phyloP scores from a whole-genome alignment of 2,329 filamentous ascomycete species.

The Claviceps pusilla region DNA sequence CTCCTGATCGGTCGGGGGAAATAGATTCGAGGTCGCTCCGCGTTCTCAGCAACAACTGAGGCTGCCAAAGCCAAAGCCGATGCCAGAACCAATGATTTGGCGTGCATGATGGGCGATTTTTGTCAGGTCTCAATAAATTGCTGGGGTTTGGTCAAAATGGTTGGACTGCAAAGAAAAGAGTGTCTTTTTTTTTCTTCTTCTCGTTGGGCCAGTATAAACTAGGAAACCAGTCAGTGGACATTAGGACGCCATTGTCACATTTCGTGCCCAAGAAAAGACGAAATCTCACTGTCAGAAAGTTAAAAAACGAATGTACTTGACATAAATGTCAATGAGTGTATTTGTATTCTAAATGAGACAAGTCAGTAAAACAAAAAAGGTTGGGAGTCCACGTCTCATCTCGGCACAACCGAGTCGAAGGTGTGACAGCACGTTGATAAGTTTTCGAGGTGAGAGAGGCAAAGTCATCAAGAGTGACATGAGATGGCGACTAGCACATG shows the following conservation, averaged over 20 bases:
- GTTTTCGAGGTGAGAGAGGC: background rate
- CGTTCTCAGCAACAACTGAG: conserved; percentile 26
- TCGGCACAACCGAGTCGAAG: background rate
- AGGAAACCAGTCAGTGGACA: background rate
- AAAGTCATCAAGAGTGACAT: background rate
- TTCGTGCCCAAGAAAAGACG: background rate
- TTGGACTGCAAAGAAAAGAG: background rate
- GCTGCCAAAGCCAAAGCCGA: conserved; percentile 34
- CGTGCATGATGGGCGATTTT: conserved; percentile 29
- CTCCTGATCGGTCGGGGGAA: conserved; percentile 43
- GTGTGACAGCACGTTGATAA: background rate
- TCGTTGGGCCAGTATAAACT: background rate
- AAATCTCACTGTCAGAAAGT: conserved; percentile 30
- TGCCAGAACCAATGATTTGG: conserved; percentile 30
- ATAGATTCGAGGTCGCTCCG: conserved; percentile 37
- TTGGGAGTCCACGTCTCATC: background rate
- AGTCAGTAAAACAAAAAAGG: conserved; percentile 5
- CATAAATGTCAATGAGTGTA: conserved; percentile 37
- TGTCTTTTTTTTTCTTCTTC: background rate
- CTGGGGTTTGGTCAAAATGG: background rate
- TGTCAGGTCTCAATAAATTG: background rate
- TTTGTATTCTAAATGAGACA: conserved; percentile 8
- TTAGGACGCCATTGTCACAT: background rate
- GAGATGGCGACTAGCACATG: background rate
- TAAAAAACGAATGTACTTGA: conserved; percentile 46